Evolutionary conservation across 1,139 yeast species (phyloP), one percentile per base, ranked within the genome.

Genomic region (Sugiyamaella pinicola): DNA sequence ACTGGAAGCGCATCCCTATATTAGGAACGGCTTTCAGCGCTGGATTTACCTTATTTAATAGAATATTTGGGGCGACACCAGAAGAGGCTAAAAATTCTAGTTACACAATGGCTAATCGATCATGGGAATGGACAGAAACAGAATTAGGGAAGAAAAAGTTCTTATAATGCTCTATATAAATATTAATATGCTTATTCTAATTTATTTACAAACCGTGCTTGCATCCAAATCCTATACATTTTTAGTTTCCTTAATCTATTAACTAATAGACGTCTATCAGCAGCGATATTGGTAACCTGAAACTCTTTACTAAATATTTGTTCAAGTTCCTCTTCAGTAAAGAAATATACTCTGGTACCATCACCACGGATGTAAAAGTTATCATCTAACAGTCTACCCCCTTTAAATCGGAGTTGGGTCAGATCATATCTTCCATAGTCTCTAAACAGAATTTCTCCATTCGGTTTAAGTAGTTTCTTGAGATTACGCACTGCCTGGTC

Each of bases 151-250:
- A 15, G 13, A 24, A 13, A n/a, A 33, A 7, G 6, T 33, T 9
- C 4, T 4, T 40, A n/a, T n/a, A 17, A 31, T 19, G 17, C 33
- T 34, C 15, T 34, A 9, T 22, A 42, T 48, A 31, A 12, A 13
- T 22, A 31, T 6, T 34, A 10, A 17, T 24, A 34, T 28, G n/a
- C 17, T 38, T 12, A 45, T 17, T 39, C 29, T 21, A 15, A 21
- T 24, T 15, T 37, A 21, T 52, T 55, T 29, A 42, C 79, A 68
- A 91, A 91, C 37, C 87, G 90, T 2, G 95, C 98, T 71, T 93
- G 99, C 55, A 93, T 74, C 99, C 99, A 93, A 58, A 90, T 89
- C 64, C 99, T 78, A 69, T 89, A 93, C 99, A 93, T 93, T 71
- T 93, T 93, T 61, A 93, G 73, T 67, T 85, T 87, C 65, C 93